These are phyloP conservation scores for Pseudocercospora pini-densiflorae DNA, from an alignment of 2,329 filamentous ascomycete species.

Conservation along the genomic window DNA sequence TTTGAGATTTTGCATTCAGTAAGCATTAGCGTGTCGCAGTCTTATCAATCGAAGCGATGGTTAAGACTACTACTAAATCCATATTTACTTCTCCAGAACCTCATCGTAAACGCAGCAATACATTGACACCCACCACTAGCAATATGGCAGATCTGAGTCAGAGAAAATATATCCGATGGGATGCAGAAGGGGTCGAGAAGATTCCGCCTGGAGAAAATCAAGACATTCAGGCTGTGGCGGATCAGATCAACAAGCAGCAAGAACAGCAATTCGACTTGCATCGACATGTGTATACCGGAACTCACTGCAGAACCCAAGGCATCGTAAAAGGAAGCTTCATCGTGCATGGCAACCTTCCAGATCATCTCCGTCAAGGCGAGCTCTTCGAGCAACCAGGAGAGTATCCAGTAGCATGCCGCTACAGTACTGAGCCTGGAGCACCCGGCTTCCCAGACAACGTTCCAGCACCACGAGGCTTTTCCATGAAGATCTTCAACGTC, in stretches of 20 bases:
- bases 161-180: slow-evolving; percentile 25
- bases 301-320: slow-evolving; percentile 54
- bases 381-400: slow-evolving; percentile 38
- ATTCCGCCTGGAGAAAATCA: slow-evolving; percentile 47
- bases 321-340: slow-evolving; percentile 55
- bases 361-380: slow-evolving; percentile 50
- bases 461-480: slow-evolving; percentile 53
- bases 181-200: slow-evolving; percentile 44
- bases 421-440: slow-evolving; percentile 41
- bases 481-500: slow-evolving; percentile 58
- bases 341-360: slow-evolving; percentile 47
- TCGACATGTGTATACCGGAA: slow-evolving; percentile 46
- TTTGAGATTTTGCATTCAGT: neutral
- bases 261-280: slow-evolving; percentile 50
- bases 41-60: slow-evolving; percentile 11
- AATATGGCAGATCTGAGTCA: slow-evolving; percentile 16
- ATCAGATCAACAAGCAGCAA: slow-evolving; percentile 53
- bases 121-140: neutral
- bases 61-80: slow-evolving; percentile 22
- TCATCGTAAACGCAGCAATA: neutral
- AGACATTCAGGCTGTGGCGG: slow-evolving; percentile 51
- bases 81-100: slow-evolving; percentile 22
- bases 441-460: slow-evolving; percentile 49
- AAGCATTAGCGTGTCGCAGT: neutral
- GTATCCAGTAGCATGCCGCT: slow-evolving; percentile 44